phyloP scores from a whole-genome alignment of 139 green algal species.

The Raphidocelis subcapitata region DNA sequence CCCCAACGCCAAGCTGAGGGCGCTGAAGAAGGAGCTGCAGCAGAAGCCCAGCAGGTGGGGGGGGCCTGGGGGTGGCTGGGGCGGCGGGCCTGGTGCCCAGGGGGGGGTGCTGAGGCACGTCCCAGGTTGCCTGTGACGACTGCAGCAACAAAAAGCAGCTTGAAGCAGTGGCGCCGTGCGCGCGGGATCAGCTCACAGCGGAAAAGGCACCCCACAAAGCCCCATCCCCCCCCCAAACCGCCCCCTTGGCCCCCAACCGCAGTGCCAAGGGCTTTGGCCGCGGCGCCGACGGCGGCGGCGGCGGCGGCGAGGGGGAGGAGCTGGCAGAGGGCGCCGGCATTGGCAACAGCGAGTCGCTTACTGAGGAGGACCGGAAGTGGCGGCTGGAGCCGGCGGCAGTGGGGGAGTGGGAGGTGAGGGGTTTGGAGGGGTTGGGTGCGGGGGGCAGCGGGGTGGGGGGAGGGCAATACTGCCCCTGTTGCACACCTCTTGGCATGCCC shows the following conservation, averaged over 20 bases:
- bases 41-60: background rate
- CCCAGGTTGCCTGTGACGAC: too few relatives aligned
- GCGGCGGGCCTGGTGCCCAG: too few relatives aligned
- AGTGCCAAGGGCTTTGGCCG: constrained; percentile 58
- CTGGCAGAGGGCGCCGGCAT: constrained; percentile 15
- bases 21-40: constrained; percentile 67
- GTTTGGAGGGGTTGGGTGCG: background rate
- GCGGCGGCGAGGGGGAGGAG: background rate
- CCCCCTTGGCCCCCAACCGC: background rate
- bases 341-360: constrained; percentile 29
- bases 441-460: background rate
- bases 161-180: too few relatives aligned
- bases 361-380: constrained; percentile 67
- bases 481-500: too few relatives aligned
- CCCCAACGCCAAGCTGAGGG: constrained; percentile 51
- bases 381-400: constrained; percentile 44
- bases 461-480: too few relatives aligned
- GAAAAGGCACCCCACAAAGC: background rate
- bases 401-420: constrained; percentile 24
- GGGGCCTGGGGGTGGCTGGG: too few relatives aligned
- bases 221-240: background rate
- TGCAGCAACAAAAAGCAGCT: too few relatives aligned
- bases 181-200: too few relatives aligned
- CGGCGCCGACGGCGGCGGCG: constrained; percentile 11
- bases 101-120: too few relatives aligned